A percentile compares a stretch with the other conserved stretches of the same genome.
phyloP scores from a whole-genome alignment of 768 basidiomycete genomes.

The Fomitopsis pulvina region DNA sequence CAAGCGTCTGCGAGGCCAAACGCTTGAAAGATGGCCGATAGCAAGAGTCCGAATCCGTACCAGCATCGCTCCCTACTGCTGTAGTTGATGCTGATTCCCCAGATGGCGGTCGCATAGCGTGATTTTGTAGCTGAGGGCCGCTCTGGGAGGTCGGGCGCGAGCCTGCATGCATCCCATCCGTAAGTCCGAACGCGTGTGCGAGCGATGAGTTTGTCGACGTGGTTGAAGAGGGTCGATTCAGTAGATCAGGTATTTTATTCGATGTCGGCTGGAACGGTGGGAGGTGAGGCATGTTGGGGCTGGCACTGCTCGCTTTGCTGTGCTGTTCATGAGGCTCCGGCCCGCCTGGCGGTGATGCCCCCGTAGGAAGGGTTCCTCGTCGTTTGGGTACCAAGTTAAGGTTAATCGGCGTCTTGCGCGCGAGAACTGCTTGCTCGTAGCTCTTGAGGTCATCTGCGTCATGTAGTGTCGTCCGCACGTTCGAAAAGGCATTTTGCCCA shows the following conservation, averaged over 20 bases:
- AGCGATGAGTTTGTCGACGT: conserved; percentile 24
- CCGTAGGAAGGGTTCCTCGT: conserved; percentile 20
- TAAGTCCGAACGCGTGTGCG: conserved; percentile 13
- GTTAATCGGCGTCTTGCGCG: conserved; percentile 53
- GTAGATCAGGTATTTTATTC: conserved; percentile 16
- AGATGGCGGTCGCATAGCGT: conserved; percentile 17
- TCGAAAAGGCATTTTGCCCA: conserved; percentile 17
- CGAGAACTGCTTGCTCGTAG: conserved; percentile 73
- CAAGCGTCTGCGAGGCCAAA: conserved; percentile 67
- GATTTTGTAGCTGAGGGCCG: not conserved
- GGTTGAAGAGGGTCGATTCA: conserved; percentile 30
- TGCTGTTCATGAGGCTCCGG: conserved; percentile 9
- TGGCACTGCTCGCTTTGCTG: conserved; percentile 18
- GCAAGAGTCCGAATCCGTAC: conserved; percentile 18
- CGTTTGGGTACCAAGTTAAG: conserved; percentile 47
- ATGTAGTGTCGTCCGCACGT: conserved; percentile 26
- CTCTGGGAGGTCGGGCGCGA: conserved; percentile 4
- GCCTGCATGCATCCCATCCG: not conserved
- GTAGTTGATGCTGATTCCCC: conserved; percentile 21
- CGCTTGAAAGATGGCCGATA: conserved; percentile 66
- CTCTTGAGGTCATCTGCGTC: conserved; percentile 56
- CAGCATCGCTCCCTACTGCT: conserved; percentile 16
- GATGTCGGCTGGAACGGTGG: conserved; percentile 2
- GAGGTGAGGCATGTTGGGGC: conserved; percentile 9
- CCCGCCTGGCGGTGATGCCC: conserved; percentile 18